phyloP scores from a whole-genome alignment of 805 yeast species.

The Blastobotrys robertii region DNA sequence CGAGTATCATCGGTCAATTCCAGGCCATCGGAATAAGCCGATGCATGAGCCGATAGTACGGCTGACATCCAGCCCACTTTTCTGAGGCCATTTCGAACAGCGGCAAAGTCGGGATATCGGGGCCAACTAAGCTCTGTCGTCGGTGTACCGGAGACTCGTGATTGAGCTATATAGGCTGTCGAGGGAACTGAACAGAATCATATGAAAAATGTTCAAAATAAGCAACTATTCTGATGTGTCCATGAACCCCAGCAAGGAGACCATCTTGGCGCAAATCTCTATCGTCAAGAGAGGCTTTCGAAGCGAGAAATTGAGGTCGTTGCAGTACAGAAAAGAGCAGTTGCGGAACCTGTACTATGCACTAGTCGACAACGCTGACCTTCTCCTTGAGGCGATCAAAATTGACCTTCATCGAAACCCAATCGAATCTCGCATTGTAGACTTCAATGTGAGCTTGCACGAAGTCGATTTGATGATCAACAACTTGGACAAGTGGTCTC shows the following conservation, averaged over 20 bases:
- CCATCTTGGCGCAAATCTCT: constrained; percentile 40
- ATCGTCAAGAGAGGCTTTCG: constrained; percentile 35
- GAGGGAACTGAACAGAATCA: no score
- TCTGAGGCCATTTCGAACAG: no score
- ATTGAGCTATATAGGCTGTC: no score
- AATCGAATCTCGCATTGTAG: constrained; percentile 54
- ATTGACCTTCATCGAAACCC: constrained; percentile 59
- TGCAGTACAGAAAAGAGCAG: constrained; percentile 49
- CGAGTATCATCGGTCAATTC: no score
- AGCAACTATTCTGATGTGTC: constrained; percentile 11
- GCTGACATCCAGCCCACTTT: no score
- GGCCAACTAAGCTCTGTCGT: no score
- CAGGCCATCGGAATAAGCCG: no score
- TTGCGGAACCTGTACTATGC: constrained; percentile 59
- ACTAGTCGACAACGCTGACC: constrained; percentile 47
- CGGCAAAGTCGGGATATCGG: no score
- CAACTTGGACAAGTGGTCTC: constrained; percentile 51
- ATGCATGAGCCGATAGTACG: no score
- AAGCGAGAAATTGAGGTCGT: constrained; percentile 38
- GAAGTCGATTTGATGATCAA: constrained; percentile 55
- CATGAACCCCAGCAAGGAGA: constrained; percentile 34
- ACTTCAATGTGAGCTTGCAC: constrained; percentile 38
- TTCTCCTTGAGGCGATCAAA: constrained; percentile 45
- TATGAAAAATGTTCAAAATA: background rate
- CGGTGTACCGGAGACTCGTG: no score